Percentiles rank a stretch among this genome's conserved stretches.
phyloP scores from a whole-genome alignment of 2,329 filamentous ascomycete species.

The Nothopassalora personata region DNA sequence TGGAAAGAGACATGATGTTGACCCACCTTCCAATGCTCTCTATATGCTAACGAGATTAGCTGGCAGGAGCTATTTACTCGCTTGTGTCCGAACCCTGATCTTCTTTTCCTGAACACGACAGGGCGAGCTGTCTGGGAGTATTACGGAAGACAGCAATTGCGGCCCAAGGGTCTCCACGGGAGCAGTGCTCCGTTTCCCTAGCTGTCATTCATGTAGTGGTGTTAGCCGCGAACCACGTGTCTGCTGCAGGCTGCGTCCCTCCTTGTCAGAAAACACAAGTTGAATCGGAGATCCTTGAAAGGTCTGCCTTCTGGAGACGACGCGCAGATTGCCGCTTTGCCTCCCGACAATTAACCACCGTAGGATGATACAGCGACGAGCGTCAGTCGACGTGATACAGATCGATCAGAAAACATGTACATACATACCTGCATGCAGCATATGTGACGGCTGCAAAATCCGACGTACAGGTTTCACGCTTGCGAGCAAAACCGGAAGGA shows the following conservation, averaged over 20 bases:
- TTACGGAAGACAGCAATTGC: not conserved
- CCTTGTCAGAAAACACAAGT: not conserved
- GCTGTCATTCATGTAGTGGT: not conserved
- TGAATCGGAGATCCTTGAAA: slow-evolving; percentile 12
- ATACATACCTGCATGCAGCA: not conserved
- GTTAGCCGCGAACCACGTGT: not conserved
- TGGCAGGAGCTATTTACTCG: not conserved
- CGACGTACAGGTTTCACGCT: not conserved
- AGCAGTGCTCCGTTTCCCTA: not conserved
- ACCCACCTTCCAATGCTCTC: not conserved
- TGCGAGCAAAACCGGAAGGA: not conserved
- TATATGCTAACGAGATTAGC: not conserved
- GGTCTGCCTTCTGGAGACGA: slow-evolving; percentile 1
- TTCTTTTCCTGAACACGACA: not conserved
- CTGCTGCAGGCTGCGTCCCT: not conserved
- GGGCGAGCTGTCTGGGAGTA: not conserved
- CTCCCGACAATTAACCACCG: not conserved
- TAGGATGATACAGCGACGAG: not conserved
- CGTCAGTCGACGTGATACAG: not conserved
- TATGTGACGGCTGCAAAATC: not conserved
- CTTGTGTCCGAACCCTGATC: not conserved
- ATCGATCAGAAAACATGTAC: not conserved
- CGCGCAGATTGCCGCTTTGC: not conserved
- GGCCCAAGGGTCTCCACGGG: not conserved
- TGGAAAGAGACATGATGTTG: not conserved